These are phyloP conservation scores for Linum lewisii DNA, from an alignment of 345 rosid species.

Conservation along the genomic window DNA sequence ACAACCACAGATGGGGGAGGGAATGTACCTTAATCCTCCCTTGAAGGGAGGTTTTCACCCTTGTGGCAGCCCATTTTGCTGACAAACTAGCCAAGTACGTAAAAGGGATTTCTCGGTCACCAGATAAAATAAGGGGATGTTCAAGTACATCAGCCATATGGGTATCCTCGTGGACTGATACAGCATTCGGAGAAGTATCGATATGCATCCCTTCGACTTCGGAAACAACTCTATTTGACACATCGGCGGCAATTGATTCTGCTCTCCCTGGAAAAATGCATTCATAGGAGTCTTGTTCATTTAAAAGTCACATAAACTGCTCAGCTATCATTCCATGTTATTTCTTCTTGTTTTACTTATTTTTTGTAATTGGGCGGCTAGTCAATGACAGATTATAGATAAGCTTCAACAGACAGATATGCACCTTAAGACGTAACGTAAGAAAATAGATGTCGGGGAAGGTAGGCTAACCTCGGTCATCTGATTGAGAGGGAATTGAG, in stretches of 20 bases:
- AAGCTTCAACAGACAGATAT: not conserved
- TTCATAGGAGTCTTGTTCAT: not conserved
- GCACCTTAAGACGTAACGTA: not conserved
- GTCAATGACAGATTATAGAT: too few relatives aligned
- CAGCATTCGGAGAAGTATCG: constrained; percentile 18
- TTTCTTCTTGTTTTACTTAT: too few relatives aligned
- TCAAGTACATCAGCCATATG: constrained; percentile 39
- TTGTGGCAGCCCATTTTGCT: constrained; percentile 60
- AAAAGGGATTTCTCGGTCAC: constrained; percentile 62
- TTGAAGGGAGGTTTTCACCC: constrained; percentile 40
- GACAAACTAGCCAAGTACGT: constrained; percentile 80
- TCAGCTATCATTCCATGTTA: too few relatives aligned
- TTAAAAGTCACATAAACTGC: not conserved
- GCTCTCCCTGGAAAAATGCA: constrained; percentile 10
- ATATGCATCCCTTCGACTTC: constrained; percentile 26
- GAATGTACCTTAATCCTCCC: constrained; percentile 69
- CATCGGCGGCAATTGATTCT: constrained; percentile 22
- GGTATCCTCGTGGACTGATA: constrained; percentile 23
- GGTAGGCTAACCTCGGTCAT: constrained; percentile 34
- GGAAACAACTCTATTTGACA: constrained; percentile 27
- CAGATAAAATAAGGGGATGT: constrained; percentile 37
- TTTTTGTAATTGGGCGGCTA: too few relatives aligned
- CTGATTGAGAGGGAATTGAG: constrained; percentile 25
- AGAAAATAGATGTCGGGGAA: not conserved
- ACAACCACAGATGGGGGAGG: not conserved